Percentiles rank a stretch among this genome's conserved stretches.
phyloP scores from a whole-genome alignment of 345 rosid genomes.

The Eutrema heterophyllum region DNA sequence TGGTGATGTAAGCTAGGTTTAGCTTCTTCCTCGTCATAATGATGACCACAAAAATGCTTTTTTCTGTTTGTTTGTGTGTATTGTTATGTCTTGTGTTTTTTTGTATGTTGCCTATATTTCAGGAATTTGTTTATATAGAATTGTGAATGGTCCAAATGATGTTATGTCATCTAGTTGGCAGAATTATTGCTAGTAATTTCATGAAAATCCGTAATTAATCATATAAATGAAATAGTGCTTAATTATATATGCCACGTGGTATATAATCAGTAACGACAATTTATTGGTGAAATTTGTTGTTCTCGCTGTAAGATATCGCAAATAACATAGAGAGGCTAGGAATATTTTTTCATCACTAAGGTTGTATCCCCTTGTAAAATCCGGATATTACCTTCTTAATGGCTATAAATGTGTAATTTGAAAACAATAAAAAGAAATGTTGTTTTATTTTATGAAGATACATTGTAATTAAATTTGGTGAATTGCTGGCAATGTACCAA shows the following conservation, averaged over 20 bases:
- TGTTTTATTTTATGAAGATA: neutral
- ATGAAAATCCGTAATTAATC: neutral
- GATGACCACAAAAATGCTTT: neutral
- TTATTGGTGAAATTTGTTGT: neutral
- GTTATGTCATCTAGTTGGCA: neutral
- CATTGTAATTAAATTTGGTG: neutral
- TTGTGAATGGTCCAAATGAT: neutral
- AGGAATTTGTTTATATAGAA: neutral
- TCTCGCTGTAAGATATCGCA: neutral
- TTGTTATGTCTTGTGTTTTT: neutral
- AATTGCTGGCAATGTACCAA: neutral
- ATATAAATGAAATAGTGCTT: neutral
- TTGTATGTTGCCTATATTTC: neutral
- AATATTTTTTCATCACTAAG: neutral
- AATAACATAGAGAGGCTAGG: neutral
- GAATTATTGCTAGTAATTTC: neutral
- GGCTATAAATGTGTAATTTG: neutral
- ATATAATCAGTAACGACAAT: neutral
- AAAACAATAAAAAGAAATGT: neutral
- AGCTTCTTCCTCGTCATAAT: constrained; percentile 35
- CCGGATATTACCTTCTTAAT: neutral
- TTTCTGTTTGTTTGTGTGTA: neutral
- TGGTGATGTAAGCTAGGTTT: constrained; percentile 30
- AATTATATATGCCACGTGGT: neutral
- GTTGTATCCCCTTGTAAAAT: neutral